Evolutionary conservation across 192 early-diverging fungal species (phyloP).

Genomic region (Haplosporangium gracile): DNA sequence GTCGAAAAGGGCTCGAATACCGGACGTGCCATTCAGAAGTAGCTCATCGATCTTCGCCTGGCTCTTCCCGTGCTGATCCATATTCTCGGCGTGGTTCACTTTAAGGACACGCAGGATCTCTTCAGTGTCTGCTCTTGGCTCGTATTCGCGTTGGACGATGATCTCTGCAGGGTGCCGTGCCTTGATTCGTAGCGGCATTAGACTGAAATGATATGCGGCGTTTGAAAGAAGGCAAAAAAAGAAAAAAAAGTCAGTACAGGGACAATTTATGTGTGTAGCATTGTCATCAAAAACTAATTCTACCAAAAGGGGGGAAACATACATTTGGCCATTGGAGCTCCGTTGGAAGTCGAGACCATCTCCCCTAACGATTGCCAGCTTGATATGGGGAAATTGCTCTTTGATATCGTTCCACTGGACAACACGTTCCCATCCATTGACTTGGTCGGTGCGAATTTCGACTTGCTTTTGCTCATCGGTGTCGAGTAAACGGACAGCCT

Average conservation of each 20-base stretch:
- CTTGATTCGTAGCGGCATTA: not conserved
- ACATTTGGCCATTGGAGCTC: not conserved
- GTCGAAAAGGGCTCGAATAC: not conserved
- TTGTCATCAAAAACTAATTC: too few relatives aligned
- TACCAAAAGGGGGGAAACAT: not conserved
- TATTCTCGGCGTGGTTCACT: not conserved
- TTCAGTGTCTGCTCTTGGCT: not conserved
- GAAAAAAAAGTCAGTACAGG: too few relatives aligned
- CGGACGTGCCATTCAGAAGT: not conserved
- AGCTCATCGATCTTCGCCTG: not conserved
- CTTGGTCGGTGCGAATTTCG: not conserved
- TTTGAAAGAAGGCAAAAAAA: not conserved
- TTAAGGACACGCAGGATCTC: not conserved
- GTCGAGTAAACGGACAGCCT: not conserved
- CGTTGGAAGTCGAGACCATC: not conserved
- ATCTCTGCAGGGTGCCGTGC: not conserved
- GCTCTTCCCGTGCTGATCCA: not conserved
- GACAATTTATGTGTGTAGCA: too few relatives aligned
- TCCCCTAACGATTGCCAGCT: not conserved
- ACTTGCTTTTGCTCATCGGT: not conserved
- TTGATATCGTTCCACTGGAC: not conserved
- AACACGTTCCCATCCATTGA: not conserved
- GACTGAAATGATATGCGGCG: not conserved
- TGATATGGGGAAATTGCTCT: not conserved
- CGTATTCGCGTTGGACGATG: not conserved